Base-by-base conservation (phyloP, 495 filamentous ascomycete genomes). In the Hyaloscypha finlandica region DNA sequence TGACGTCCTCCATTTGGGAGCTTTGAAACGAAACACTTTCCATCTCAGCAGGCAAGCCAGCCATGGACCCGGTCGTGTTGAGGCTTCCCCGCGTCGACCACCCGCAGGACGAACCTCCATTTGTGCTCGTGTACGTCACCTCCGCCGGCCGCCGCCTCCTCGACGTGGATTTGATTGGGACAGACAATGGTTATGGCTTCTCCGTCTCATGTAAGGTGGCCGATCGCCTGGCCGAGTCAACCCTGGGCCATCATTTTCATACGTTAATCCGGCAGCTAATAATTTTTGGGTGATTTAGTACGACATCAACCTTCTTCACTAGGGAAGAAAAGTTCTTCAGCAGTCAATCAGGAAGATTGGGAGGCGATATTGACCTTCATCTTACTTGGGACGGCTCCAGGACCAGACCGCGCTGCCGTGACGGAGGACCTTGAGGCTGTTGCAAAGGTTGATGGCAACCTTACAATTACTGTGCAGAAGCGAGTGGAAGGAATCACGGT, bases 111-210 rank as follows among this genome's bases (percentile, higher is more conserved):
- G 78, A 81, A 6, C 76, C 78, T 8, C 71, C 78, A 6, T 88
- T 82, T 74, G 79, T 91, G 4, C 80, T 93, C 6, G 70, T 90
- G 29, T 80, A 89, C 68, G 80, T 89, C 39, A 72, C 73, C 1
- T 74, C 76, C n/a, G 71, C 79, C 20, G 77, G 78, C 59, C 76
- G 76, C 5, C 68, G 59, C 9, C 63, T 75, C 0, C 75, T 91
- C 11, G 88, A 91, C 68, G 65, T 92, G 59, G 85, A 83, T 59
- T 77, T 94, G 37, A 77, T 84, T 59, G 90, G 85, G 2, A 92
- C 90, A n/a, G 90, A 94, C 71, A 85, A 86, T 45, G 81, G 84
- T 45, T 77, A 76, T 54, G 86, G 88, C 8, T 94, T 88, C 74
- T 75, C 78, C 25, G 74, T 82, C 59, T 78, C 78, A 64, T 72